Base-by-base conservation (phyloP, 768 basidiomycete genomes). In the Brasilioporus rufonigricans region DNA sequence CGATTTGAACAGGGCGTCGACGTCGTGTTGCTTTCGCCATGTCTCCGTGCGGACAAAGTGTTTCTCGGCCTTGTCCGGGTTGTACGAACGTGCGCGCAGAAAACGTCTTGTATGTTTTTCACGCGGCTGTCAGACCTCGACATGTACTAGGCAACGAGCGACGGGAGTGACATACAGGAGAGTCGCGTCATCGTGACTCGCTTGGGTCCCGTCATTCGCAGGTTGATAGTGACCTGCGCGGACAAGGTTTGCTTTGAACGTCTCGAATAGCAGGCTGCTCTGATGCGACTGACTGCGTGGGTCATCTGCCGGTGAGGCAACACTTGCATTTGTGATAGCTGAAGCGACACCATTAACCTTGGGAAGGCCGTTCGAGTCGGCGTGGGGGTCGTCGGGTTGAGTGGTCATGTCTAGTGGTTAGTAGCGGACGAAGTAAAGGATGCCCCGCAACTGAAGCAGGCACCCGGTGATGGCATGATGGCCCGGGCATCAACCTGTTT, bases 51-150 rank as follows among this genome's bases (percentile, higher is more conserved):
- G 78, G 2, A 82, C 69, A 64, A 92, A 92, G 65, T 93, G 89
- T 56, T 82, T 80, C 68, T 82, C 75, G 0, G 91, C 90, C 55
- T 81, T 80, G 19, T 70, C 61, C 14, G 78, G 72, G 55, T 89
- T 80, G 66, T 84, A 93, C 53, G 76, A 76, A 55, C 92, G 77
- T 6, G 92, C 92, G n/a, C 90, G 81, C 3, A 93, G 80, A 65
- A 92, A 93, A 12, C 92, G 87, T 24, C 91, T 93, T 67, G 44
- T 12, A 4, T 31, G 29, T 45, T 41, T n/a, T 39, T 10, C 5
- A 13, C 21, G 39, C 39, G 4, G 39, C 12, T 11, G 26, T 44
- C 26, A 44, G 43, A 18, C 18, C 43, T 31, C 6, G 11, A 31
- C 11, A 11, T 11, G 29, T 5, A 11, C 29, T n/a, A n/a, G n/a